Evolutionary conservation across 2,329 filamentous ascomycete genomes (phyloP).

Genomic region (Elsinoe arachidis): DNA sequence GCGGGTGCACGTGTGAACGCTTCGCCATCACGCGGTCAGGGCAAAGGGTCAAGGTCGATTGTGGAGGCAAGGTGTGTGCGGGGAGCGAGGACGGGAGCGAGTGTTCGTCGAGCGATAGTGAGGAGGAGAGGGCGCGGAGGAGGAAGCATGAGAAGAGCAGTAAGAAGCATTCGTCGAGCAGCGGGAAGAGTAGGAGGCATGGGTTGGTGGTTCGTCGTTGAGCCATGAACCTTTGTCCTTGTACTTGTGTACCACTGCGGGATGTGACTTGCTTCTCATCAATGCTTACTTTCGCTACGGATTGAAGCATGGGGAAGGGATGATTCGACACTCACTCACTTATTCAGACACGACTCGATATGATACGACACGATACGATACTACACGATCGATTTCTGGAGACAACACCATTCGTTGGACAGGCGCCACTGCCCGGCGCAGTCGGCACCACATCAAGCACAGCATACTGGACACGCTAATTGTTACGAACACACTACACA

Average conservation of each 20-base stretch:
- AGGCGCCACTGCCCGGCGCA: constrained; percentile 6
- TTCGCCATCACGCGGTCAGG: constrained; percentile 89
- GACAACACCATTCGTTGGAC: background rate
- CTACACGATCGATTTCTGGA: background rate
- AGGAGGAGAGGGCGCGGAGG: constrained; percentile 41
- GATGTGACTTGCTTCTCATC: background rate
- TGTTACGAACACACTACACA: background rate
- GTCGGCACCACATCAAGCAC: background rate
- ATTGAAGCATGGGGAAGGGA: background rate
- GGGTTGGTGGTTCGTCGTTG: background rate
- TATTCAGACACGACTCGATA: no score
- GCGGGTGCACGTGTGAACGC: constrained; percentile 82
- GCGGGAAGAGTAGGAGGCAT: background rate
- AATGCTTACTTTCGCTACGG: background rate
- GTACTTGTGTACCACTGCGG: background rate
- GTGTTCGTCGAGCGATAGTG: constrained; percentile 55
- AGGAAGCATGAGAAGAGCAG: constrained; percentile 11
- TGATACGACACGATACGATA: background rate
- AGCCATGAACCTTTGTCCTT: background rate
- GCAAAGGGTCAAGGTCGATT: constrained; percentile 92
- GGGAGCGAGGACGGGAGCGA: constrained; percentile 62
- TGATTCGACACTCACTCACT: background rate
- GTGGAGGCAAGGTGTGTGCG: constrained; percentile 78
- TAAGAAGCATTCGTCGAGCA: background rate
- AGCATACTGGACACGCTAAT: background rate